Base-by-base conservation (phyloP, 345 rosid genomes). In the Populus euphratica region DNA sequence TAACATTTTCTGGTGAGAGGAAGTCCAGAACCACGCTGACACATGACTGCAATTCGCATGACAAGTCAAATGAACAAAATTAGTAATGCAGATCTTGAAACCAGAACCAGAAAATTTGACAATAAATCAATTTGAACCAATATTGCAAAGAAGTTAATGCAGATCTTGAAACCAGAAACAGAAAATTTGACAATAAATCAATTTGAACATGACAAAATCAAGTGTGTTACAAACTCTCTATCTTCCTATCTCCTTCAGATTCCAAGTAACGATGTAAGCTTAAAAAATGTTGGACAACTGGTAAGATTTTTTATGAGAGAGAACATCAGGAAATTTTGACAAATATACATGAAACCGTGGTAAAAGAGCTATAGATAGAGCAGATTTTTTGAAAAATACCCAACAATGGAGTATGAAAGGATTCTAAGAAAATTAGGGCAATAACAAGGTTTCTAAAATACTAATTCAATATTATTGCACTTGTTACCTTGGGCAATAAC, bases 11-110 rank as follows among this genome's bases (percentile, higher is more conserved):
- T 49, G 93, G 94, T 7, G 99, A 95, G 77, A 93, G 84, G 62
- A 95, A 95, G 80, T 91, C 94, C 91, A 91, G 74, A 64, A 91
- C 92, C 82, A 90, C 94, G 69, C 89, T 92, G 71, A 93, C 97
- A 20, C 99, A 92, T 72, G 99, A 93, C 99, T 93, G 85, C 84
- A 84, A 14, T 69, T 73, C 66, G 8, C 73, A 82, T 73, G 68
- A 59, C 10, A 73, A 20, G 78, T 21, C 35, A 56, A 69, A 73
- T 4, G 13, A 75, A 44, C 38, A 67, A 68, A 43, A 71, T 33
- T 39, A 76, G 12, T 33, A 74, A 47, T 61, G 49, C 52, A 47
- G 52, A 16, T 47, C 52, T 14, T 13, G 52, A 64, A 69, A 54
- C 27, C 43, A 49, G 13, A 64, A 63, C 17, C 31, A 31, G 41